Evolutionary conservation across 331 rosid species (phyloP), one percentile per base, ranked within the genome.

Genomic region (Cucumis variabilis): DNA sequence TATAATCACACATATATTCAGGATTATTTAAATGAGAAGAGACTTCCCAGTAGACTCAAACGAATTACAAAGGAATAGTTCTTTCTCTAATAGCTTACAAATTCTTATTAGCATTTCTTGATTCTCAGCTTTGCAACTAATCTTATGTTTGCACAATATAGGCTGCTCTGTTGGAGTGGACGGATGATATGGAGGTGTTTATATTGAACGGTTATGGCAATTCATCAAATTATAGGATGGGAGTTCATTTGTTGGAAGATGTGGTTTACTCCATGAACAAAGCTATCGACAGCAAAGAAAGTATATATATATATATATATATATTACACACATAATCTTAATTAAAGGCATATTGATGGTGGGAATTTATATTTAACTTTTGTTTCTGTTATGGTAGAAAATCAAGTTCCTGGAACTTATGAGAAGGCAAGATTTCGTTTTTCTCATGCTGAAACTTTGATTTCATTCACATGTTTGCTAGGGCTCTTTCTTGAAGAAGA

Each of bases 361-460:
- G 48, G 48, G 33, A 33, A 53, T 76, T 76, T 44, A 7, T 44
- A 44, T 44, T 7, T 44, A 44, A 44, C 48, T 44, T 44, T 44
- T 44, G 46, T 44, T 33, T 33, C 1, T 44, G 48, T 84, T 78
- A 44, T 86, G 74, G 81, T 92, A 97, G 99, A 90, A 86, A 89
- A 88, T 5, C 94, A 48, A 76, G 86, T 89, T 90, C 92, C 94
- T 82, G 98, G 98, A 25, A 93, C 48, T 90, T 93, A 89, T 86
- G 99, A 97, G 88, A 93, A 94, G 91, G 98, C 99, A 83, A 94
- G 98, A 87, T 94, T 97, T 85, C 93, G 99, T 86, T 97, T 97
- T 76, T 98, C 98, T 33, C 99, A 97, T 90, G 98, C 99, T 41
- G 99, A 97, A 92, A 97, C 99, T 82, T 87, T 97, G 81, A 93